Percentiles rank a stretch among this genome's conserved stretches.
Conservation (phyloP, 768 basidiomycete genomes). For the Gautieria morchelliformis region DNA sequence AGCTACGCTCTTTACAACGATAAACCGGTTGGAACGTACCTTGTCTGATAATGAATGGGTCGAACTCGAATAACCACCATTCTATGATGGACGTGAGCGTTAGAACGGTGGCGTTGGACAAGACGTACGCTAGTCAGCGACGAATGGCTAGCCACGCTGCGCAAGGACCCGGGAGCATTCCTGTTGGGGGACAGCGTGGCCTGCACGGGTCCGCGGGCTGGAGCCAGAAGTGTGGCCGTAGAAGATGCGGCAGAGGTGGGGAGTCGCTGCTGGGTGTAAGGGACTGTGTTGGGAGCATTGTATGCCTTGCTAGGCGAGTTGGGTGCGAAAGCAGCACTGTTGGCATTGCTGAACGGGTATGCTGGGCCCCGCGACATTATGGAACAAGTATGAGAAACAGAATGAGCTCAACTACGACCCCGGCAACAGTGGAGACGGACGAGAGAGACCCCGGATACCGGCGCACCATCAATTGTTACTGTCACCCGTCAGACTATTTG, state of each 20-base stretch:
- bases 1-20: too few species aligned
- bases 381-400: not conserved
- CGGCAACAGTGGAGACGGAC: not conserved
- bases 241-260: not conserved
- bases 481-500: not conserved
- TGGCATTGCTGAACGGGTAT: not conserved
- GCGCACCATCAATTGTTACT: not conserved
- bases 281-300: not conserved
- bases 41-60: not conserved
- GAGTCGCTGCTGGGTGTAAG: not conserved
- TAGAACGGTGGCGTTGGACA: not conserved
- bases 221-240: not conserved
- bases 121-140: not conserved
- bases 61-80: not conserved
- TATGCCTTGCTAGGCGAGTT: not conserved
- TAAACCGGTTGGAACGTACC: not conserved
- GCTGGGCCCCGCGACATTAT: conserved; percentile 2
- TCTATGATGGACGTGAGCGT: not conserved
- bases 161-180: not conserved
- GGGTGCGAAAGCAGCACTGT: not conserved
- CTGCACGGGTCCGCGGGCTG: not conserved
- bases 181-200: not conserved
- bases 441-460: not conserved
- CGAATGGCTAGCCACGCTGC: not conserved
- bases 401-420: not conserved